Conservation (phyloP, 2,329 filamentous ascomycete species). For the Fusarium tricinctum region DNA sequence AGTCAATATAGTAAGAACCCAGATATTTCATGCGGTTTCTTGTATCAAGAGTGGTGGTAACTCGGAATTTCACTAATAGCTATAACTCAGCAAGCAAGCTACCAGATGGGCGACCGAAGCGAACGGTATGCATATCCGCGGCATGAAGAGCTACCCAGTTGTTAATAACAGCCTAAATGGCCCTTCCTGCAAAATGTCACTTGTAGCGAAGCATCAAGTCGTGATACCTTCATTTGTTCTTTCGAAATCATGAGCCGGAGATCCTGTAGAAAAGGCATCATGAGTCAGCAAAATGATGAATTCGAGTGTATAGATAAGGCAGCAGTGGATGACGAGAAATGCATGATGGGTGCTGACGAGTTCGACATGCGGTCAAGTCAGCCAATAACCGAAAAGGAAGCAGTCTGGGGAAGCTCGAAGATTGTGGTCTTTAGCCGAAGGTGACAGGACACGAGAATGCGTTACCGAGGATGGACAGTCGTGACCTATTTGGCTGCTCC, state of each 20-base stretch:
- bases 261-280: not conserved
- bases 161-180: not conserved
- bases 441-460: slow-evolving; percentile 18
- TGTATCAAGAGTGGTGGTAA: too few relatives aligned
- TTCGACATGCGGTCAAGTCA: slow-evolving; percentile 22
- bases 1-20: not conserved
- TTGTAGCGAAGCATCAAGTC: not conserved
- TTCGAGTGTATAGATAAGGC: not conserved
- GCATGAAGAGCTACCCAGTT: not conserved
- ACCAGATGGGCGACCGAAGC: not conserved
- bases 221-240: not conserved
- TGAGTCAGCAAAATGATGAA: not conserved
- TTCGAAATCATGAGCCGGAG: not conserved
- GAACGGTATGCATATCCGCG: not conserved
- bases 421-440: slow-evolving; percentile 35
- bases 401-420: slow-evolving; percentile 24
- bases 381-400: slow-evolving; percentile 19
- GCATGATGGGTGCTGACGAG: slow-evolving; percentile 31
- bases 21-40: not conserved
- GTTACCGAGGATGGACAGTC: slow-evolving; percentile 2
- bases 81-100: too few relatives aligned
- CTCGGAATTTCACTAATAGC: too few relatives aligned
- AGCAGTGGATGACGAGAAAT: not conserved
- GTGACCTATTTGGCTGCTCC: slow-evolving; percentile 6
- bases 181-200: not conserved